Base-by-base conservation (phyloP, 768 basidiomycete genomes). In the Boletus barrowsii region DNA sequence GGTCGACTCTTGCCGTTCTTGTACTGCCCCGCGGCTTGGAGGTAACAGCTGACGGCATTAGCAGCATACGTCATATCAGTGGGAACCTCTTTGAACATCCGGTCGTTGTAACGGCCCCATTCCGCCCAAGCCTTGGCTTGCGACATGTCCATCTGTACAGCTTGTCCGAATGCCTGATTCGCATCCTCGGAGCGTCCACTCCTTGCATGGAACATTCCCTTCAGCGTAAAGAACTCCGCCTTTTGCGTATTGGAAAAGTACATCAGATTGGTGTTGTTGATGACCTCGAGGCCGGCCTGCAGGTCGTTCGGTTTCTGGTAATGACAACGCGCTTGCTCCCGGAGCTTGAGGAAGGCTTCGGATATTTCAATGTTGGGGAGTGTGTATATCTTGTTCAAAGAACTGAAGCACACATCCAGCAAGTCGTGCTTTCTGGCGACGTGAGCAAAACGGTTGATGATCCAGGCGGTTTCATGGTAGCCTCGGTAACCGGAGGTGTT, bases 351-450 rank as follows among this genome's bases (percentile, higher is more conserved):
- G 79, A 99, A 99, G 1, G 97, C 97, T 69, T 99, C 97, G 3
- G 97, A 96, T 56, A 99, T 99, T 74, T 99, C 97, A 72, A 99
- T 99, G 68, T 99, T 99, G 20, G 97, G 97, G 18, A 99, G 78
- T 0, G 93, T 95, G 72, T 99, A 99, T 60, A 99, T 99, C 74
- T 94, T 98, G 70, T 89, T 94, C 64, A 99, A 79, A 2, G 90
- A 90, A 6, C 82, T 90, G 73, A 92, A 93, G 76, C 97, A 98
- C 39, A 97, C 97, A 45, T 99, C 97, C 42, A 95, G 79, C 8
- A 99, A 80, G 57, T 95, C 90, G 66, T 99, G 97, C 72, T 98
- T 96, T 54, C 97, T 82, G 20, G 97, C 97, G 51, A 98, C 94
- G 72, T 99, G 96, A 10, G 97, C 97, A 66, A 99, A 98, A 15